Conservation (phyloP, 495 filamentous ascomycete genomes). For the Daldinia caldariorum region DNA sequence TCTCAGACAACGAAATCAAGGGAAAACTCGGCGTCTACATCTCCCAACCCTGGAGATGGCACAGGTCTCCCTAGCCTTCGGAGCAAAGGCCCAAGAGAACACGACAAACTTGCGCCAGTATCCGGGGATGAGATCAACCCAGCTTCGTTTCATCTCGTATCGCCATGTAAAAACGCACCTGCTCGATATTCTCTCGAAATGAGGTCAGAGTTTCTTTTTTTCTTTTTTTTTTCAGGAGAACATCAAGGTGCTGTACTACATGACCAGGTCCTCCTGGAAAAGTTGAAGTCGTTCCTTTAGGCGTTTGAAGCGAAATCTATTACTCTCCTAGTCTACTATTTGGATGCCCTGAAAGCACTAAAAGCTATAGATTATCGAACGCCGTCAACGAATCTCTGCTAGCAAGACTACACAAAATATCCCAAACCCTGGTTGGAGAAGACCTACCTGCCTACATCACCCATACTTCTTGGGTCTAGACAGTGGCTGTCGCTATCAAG, state of each 20-base stretch:
- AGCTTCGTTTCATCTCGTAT: constrained; percentile 59
- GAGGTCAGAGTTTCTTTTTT: constrained; percentile 71
- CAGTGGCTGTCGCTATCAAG: constrained; percentile 65
- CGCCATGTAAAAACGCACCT: constrained; percentile 43
- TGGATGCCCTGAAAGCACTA: constrained; percentile 73
- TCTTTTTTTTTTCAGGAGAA: constrained; percentile 69
- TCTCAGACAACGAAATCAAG: constrained; percentile 25
- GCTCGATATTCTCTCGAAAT: constrained; percentile 64
- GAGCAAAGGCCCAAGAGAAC: constrained; percentile 47
- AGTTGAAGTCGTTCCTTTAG: constrained; percentile 73
- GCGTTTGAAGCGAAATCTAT: constrained; percentile 69
- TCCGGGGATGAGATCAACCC: constrained; percentile 25
- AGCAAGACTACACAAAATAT: constrained; percentile 63
- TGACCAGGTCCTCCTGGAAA: constrained; percentile 67
- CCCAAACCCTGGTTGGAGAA: constrained; percentile 68
- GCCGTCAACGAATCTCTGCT: not conserved
- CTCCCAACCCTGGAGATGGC: constrained; percentile 36
- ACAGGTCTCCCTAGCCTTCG: constrained; percentile 53
- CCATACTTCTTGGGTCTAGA: constrained; percentile 66
- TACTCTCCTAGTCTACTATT: constrained; percentile 73
- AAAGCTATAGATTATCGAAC: constrained; percentile 11
- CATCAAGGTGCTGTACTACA: constrained; percentile 72
- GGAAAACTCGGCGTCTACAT: constrained; percentile 30
- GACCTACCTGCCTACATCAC: constrained; percentile 78
- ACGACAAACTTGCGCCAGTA: constrained; percentile 61